Percentiles rank a stretch among this genome's conserved stretches.
Conservation (phyloP, 2,329 filamentous ascomycete species). For the Chrysosphaeria jannelii region DNA sequence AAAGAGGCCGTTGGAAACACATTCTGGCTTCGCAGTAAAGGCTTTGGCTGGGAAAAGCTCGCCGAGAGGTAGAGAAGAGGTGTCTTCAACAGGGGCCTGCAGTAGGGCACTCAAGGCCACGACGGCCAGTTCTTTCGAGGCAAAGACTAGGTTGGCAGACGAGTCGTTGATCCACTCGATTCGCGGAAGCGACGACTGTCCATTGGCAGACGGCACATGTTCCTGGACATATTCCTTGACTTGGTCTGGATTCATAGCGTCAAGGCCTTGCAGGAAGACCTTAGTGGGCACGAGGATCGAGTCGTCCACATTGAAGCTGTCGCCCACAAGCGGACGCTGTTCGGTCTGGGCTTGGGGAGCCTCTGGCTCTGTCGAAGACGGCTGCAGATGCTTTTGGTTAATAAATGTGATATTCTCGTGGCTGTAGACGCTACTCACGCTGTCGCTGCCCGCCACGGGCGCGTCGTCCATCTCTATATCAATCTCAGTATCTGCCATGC, state of each 20-base stretch:
- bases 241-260: slow-evolving; percentile 51
- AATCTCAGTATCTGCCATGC: too few species aligned
- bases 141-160: slow-evolving; percentile 65
- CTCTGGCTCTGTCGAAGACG: too few species aligned
- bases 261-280: slow-evolving; percentile 59
- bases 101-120: slow-evolving; percentile 24
- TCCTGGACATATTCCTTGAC: slow-evolving; percentile 45
- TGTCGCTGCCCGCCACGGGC: too few species aligned
- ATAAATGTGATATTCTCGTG: too few species aligned
- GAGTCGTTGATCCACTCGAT: slow-evolving; percentile 92
- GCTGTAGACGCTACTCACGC: too few species aligned
- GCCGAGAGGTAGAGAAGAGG: slow-evolving; percentile 23
- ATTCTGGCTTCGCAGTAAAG: slow-evolving; percentile 35
- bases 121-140: slow-evolving; percentile 17
- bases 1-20: slow-evolving; percentile 34
- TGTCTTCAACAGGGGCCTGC: slow-evolving; percentile 14
- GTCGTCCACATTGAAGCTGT: too few species aligned
- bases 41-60: slow-evolving; percentile 40
- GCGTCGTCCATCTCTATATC: too few species aligned
- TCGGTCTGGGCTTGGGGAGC: too few species aligned
- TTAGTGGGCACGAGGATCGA: slow-evolving; percentile 29
- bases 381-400: too few species aligned
- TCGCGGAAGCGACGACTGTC: slow-evolving; percentile 16
- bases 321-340: too few species aligned
- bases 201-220: slow-evolving; percentile 24